Evolutionary conservation across 2,329 filamentous ascomycete genomes (phyloP), one percentile per base, ranked within the genome.

Genomic region (Magnaporthiopsis rhizophila): DNA sequence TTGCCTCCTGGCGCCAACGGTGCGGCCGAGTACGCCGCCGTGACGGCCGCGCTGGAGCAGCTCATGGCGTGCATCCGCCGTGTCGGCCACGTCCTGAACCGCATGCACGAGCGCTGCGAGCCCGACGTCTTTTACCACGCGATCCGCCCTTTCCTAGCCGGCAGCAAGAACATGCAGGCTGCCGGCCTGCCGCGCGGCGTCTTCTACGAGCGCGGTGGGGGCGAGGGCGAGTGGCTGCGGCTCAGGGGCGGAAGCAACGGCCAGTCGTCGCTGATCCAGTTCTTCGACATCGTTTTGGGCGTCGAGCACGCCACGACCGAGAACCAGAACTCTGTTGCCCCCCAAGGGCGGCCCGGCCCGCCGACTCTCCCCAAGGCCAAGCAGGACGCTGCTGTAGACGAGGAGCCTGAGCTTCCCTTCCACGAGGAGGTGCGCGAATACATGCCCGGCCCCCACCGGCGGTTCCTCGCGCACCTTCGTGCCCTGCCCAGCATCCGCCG

Each of bases 241-340:
- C 89, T 90, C 65, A 86, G 90, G n/a, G 94, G 94, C 24, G 94
- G 94, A 5, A 96, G 91, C 74, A 97, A 97, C 71, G 94, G 93
- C 0, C 94, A 98, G 75, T 94, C 90, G 74, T 96, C 91, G 0
- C 80, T 97, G 58, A 92, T 98, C 65, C 92, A 97, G 71, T 95
- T 97, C 78, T 92, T 97, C 74, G 94, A 98, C 73, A 83, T 96
- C 18, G 85, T 92, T 0, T 82, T 98, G 0, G 91, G 92, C 2
- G 83, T 98, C 18, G 88, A 96, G 71, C 94, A 98, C 76, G 72
- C 71, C 1, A 75, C 77, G 2, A 75, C 76, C 61, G 79, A 78
- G 0, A 75, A 74, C 65, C 62, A 63, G 57, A 69, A 69, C 50
- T 59, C 63, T 24, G 45, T 21, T n/a, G 45, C 45, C 21, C 21